Base-by-base conservation (phyloP, 2,329 filamentous ascomycete species). In the Colletotrichum filicis region DNA sequence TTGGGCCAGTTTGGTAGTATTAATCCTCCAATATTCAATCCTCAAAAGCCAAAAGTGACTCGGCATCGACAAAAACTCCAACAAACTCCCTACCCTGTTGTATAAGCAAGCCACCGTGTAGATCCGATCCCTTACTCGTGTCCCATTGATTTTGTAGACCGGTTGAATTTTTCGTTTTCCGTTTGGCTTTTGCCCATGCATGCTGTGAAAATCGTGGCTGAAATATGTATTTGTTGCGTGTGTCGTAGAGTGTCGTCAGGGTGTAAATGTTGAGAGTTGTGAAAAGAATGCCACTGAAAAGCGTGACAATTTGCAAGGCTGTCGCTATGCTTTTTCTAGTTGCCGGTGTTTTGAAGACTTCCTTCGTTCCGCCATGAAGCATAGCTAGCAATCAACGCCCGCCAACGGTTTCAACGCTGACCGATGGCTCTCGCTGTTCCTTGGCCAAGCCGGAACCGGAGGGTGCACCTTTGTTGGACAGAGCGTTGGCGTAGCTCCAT, bases 401-500 rank as follows among this genome's bases (percentile, higher is more conserved):
- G 58, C 74, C 74, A 2, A 76, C 74, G 3, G 74, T 76, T 62
- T 76, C 74, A 32, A 74, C 67, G 28, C 65, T 71, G 58, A 74
- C 74, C 7, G 74, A 71, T 9, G 74, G 73, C 24, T 75, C 74
- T 11, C 73, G 68, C 32, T 74, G 70, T 57, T 76, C 74, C 61
- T 75, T 76, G 46, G 70, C 70, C 42, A 76, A 57, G 26, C 67
- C 64, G 2, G 70, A 71, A n/a, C 60, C 52, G 8, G 70, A 49
- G 5, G 69, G 26, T 35, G 66, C 66, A 16, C n/a, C 61, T 52
- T 69, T 76, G 68, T 49, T 65, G 81, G 73, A 74, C n/a, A 74
- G 62, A 32, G 58, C 68, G 46, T 60, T 80, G 55, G 85, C 84
- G 72, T 87, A 87, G 78, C 81, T 86, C 79, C 82, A 82, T 71